Base-by-base conservation (phyloP, 805 yeast genomes). In the Middelhovenomyces tepae region DNA sequence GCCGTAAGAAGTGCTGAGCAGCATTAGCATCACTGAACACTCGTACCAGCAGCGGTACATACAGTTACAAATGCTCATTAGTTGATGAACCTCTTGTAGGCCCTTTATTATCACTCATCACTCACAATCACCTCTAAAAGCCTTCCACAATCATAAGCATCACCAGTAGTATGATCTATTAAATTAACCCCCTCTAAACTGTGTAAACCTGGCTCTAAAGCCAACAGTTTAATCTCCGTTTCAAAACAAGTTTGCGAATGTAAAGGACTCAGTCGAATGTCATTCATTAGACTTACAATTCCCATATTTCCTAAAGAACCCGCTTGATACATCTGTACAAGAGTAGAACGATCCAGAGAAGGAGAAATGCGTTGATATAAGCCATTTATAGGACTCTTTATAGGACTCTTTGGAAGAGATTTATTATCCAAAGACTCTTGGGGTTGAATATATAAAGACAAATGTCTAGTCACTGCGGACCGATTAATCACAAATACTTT, bases 61-160 rank as follows among this genome's bases (percentile, higher is more conserved):
- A n/a, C n/a, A n/a, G n/a, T n/a, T n/a, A n/a, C n/a, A n/a, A n/a
- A n/a, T n/a, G n/a, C n/a, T n/a, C n/a, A n/a, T n/a, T n/a, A n/a
- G n/a, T n/a, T n/a, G n/a, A n/a, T n/a, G n/a, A n/a, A n/a, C n/a
- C n/a, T n/a, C n/a, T n/a, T n/a, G n/a, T n/a, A n/a, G n/a, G n/a
- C n/a, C n/a, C n/a, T n/a, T n/a, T n/a, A n/a, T n/a, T n/a, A n/a
- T n/a, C n/a, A n/a, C n/a, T n/a, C n/a, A n/a, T n/a, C n/a, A n/a
- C n/a, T n/a, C n/a, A 81, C 84, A 36, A 75, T 66, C 2, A 82
- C 80, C 45, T 80, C 86, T 22, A 82, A 60, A 34, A 81, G 57
- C 37, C 72, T 68, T 1, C 85, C 86, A 49, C 82, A 77, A 40
- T 75, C 86, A 41, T 75, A 65, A 1, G 73, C 69, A 36, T 80